These are phyloP conservation scores for Silene latifolia DNA, from an alignment of 148 eudicot genomes.

Conservation along the genomic window DNA sequence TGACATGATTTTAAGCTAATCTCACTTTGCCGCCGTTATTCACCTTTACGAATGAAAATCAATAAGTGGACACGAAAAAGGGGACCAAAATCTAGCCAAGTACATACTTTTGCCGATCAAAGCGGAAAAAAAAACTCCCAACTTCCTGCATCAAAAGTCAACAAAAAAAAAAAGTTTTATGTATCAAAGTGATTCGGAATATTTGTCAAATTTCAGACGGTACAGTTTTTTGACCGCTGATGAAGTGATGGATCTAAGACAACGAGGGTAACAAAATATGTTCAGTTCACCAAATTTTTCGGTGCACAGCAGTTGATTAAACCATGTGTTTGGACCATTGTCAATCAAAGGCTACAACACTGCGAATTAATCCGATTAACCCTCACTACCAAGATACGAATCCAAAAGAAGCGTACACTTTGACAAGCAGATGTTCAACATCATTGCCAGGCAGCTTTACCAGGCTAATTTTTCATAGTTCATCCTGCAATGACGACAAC, in stretches of 20 bases:
- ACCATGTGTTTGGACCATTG: background rate
- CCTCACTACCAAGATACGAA: background rate
- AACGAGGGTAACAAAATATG: no score
- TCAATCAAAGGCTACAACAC: background rate
- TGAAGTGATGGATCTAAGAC: background rate
- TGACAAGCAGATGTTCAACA: background rate
- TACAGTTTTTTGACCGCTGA: no score
- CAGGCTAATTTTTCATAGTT: constrained; percentile 14
- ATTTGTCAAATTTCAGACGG: background rate
- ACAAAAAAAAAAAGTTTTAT: no score
- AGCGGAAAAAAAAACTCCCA: no score
- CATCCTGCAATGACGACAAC: constrained; percentile 24
- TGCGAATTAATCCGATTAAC: background rate
- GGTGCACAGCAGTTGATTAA: no score
- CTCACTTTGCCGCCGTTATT: no score
- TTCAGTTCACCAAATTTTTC: background rate
- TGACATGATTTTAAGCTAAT: no score
- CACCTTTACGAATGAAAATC: no score
- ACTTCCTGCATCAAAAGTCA: no score
- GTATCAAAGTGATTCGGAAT: background rate
- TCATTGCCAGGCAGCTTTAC: background rate
- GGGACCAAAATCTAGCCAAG: no score
- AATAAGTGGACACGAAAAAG: no score
- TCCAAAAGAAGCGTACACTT: background rate
- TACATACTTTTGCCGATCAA: no score